phyloP scores from a whole-genome alignment of 148 eudicot genomes.

The Spergularia marina region DNA sequence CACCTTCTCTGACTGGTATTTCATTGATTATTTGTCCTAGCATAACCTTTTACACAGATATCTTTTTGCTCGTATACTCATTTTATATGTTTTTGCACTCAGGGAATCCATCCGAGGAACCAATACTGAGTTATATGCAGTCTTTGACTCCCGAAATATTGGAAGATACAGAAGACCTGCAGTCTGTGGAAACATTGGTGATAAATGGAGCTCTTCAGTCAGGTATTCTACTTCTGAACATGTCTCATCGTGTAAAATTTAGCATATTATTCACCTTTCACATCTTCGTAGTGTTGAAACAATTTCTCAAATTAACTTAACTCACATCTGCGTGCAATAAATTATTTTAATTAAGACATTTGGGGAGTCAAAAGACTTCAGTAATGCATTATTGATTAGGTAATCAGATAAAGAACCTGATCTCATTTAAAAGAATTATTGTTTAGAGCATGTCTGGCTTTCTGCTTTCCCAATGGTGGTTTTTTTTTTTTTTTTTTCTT shows the following conservation, averaged over 20 bases:
- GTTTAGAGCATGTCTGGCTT: no score
- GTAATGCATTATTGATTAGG: not conserved
- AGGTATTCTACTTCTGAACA: constrained; percentile 33
- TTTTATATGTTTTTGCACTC: constrained; percentile 13
- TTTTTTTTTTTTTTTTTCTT: no score
- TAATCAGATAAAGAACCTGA: no score
- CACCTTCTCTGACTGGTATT: constrained; percentile 67
- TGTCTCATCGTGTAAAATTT: not conserved
- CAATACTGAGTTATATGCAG: constrained; percentile 54
- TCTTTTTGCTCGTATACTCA: not conserved
- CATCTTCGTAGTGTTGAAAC: not conserved
- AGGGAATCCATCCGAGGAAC: constrained; percentile 48
- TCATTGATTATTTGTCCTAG: not conserved
- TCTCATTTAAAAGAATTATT: no score
- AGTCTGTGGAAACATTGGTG: constrained; percentile 57
- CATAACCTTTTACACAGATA: not conserved
- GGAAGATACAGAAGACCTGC: constrained; percentile 64
- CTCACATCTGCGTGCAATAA: not conserved
- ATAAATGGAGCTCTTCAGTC: constrained; percentile 69
- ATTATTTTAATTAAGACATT: not conserved
- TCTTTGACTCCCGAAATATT: constrained; percentile 68
- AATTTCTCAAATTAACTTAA: no score
- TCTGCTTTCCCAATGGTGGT: no score
- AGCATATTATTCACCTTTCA: not conserved
- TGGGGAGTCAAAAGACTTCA: not conserved